Evolutionary conservation across 768 basidiomycete genomes (phyloP).

Genomic region (Suillus americanus): DNA sequence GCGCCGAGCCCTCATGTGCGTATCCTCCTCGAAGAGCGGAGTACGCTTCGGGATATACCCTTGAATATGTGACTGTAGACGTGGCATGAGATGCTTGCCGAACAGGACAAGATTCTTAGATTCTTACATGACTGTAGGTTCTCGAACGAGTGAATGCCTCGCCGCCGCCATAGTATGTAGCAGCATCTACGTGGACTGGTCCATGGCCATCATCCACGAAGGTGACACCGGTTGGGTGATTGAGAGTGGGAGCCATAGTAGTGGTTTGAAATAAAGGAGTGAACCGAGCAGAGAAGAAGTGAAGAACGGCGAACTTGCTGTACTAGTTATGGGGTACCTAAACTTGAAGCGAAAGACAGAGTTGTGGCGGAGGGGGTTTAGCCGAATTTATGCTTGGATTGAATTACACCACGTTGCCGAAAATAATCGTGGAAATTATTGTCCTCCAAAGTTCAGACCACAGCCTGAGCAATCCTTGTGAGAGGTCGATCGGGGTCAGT

Average conservation of each 20-base stretch:
- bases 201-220: slow-evolving; percentile 64
- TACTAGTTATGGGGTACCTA: slow-evolving; percentile 8
- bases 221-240: slow-evolving; percentile 61
- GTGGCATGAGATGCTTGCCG: slow-evolving; percentile 16
- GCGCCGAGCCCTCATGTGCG: slow-evolving; percentile 69
- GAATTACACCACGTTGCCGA: slow-evolving; percentile 15
- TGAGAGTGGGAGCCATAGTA: slow-evolving; percentile 63
- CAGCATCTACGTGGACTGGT: slow-evolving; percentile 64
- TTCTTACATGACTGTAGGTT: slow-evolving; percentile 84
- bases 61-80: slow-evolving; percentile 62
- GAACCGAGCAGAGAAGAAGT: slow-evolving; percentile 1
- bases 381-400: slow-evolving; percentile 17
- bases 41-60: slow-evolving; percentile 69
- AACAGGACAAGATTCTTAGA: neutral
- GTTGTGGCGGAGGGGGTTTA: slow-evolving; percentile 13
- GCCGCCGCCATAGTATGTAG: slow-evolving; percentile 79
- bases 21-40: slow-evolving; percentile 77
- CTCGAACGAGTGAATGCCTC: slow-evolving; percentile 80
- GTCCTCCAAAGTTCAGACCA: too few relatives aligned
- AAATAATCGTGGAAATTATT: slow-evolving; percentile 21
- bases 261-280: slow-evolving; percentile 8
- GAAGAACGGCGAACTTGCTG: neutral
- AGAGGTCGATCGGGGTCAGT: too few relatives aligned
- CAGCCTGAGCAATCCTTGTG: neutral
- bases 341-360: slow-evolving; percentile 4